These are phyloP conservation scores for Pseudogymnoascus sp. DNA, from an alignment of 2,329 filamentous ascomycete genomes.

Conservation along the genomic window DNA sequence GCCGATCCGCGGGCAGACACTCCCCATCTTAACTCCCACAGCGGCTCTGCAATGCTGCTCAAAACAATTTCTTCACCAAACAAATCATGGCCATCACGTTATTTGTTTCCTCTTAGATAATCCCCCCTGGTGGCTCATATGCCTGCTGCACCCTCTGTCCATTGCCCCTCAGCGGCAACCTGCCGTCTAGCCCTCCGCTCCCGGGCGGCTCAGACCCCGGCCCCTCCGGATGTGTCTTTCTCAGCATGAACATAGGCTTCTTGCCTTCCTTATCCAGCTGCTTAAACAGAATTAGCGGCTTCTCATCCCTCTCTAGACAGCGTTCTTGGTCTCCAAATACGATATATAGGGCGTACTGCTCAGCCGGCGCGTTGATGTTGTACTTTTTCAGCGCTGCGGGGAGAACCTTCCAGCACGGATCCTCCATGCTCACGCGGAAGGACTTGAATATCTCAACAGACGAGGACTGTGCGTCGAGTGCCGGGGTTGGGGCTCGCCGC, in stretches of 20 bases:
- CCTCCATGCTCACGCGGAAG: conserved; percentile 95
- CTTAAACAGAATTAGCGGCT: conserved; percentile 92
- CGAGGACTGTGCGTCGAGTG: conserved; percentile 50
- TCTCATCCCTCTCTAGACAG: conserved; percentile 84
- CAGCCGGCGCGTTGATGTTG: conserved; percentile 96
- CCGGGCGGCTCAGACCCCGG: conserved; percentile 30
- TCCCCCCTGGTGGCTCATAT: conserved; percentile 27
- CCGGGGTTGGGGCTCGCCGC: conserved; percentile 54
- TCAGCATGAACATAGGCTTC: conserved; percentile 98
- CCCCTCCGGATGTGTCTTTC: conserved; percentile 37
- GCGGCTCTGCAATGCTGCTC: background rate
- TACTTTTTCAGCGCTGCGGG: conserved; percentile 95
- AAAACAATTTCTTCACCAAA: background rate
- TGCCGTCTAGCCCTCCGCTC: conserved; percentile 22
- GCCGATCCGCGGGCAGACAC: background rate
- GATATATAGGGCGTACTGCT: conserved; percentile 95
- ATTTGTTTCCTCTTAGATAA: conserved; percentile 19
- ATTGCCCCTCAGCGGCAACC: conserved; percentile 14
- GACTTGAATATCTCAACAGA: conserved; percentile 97
- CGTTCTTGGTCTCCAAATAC: conserved; percentile 98
- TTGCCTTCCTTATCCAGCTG: conserved; percentile 93
- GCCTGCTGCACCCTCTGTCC: conserved; percentile 13
- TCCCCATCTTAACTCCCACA: background rate
- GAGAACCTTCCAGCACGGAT: conserved; percentile 94
- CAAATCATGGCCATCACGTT: background rate